phyloP scores from a whole-genome alignment of 1,284 basidiomycete genomes.

The Rhizoctonia solani region DNA sequence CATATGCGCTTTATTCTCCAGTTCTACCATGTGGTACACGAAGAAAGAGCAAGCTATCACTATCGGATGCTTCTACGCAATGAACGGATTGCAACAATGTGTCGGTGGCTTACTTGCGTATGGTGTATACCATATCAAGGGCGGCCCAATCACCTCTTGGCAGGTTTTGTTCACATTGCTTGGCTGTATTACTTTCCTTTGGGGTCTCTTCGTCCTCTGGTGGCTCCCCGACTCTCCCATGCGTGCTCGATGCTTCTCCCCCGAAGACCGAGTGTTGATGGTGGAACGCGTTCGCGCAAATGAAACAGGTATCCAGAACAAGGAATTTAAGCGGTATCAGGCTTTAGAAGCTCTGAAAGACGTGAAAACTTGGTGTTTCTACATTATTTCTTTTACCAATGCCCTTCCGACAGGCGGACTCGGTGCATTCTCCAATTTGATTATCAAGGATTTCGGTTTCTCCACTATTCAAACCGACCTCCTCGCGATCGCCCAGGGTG shows the following conservation, averaged over 20 bases:
- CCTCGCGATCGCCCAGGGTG: slow-evolving; percentile 57
- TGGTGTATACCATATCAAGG: slow-evolving; percentile 54
- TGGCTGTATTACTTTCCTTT: slow-evolving; percentile 53
- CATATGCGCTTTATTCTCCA: not conserved
- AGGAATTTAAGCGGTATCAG: slow-evolving; percentile 56
- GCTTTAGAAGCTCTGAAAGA: slow-evolving; percentile 55
- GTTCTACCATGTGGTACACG: slow-evolving; percentile 59
- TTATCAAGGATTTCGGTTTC: slow-evolving; percentile 55
- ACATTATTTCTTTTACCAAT: slow-evolving; percentile 56
- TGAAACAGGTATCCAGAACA: slow-evolving; percentile 60
- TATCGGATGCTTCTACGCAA: slow-evolving; percentile 56
- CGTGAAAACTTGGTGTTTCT: slow-evolving; percentile 53
- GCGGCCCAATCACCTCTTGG: slow-evolving; percentile 55
- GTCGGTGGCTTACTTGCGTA: slow-evolving; percentile 58
- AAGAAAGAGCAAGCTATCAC: slow-evolving; percentile 57
- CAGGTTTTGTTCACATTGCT: slow-evolving; percentile 56
- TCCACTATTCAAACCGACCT: slow-evolving; percentile 56
- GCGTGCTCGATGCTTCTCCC: slow-evolving; percentile 54
- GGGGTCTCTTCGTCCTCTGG: slow-evolving; percentile 56
- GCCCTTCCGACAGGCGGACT: slow-evolving; percentile 58
- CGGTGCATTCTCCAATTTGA: slow-evolving; percentile 58
- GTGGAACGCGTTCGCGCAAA: slow-evolving; percentile 60
- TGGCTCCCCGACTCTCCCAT: slow-evolving; percentile 59
- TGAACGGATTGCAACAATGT: slow-evolving; percentile 59
- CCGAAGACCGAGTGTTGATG: slow-evolving; percentile 56